Evolutionary conservation across 768 basidiomycete genomes (phyloP), one percentile per base, ranked within the genome.

Genomic region (Trametopsis cervina): DNA sequence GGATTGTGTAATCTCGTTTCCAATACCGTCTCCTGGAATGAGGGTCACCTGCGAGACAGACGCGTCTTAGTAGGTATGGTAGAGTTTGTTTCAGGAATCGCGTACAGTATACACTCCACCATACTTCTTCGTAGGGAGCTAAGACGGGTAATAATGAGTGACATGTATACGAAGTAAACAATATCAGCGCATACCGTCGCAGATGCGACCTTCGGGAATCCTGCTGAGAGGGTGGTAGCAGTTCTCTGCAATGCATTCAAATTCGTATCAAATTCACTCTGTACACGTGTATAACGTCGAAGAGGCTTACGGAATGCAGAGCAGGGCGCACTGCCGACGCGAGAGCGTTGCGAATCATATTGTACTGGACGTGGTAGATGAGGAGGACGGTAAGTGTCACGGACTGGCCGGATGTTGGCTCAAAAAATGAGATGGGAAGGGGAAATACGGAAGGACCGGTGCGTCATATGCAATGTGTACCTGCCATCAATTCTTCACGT

Each of bases 11-110:
- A 99, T 91, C 72, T 99, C 96, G 60, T 81, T 79, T 54, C 96
- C 96, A 60, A 99, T 85, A 72, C 96, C 96, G 63, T 99, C 96
- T 56, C 96, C 96, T 39, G 95, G 94, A 58, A 98, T 95, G 62
- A 97, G 82, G 50, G 94, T 97, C 58, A 96, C 91, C 89, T 92
- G 64, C 29, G 45, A 46, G 50, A 40, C 24, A 33, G 18, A 40
- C 39, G 37, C 27, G 21, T 41, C 20, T 47, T 12, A 52, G 33
- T 22, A 25, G n/a, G 20, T 24, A 10, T 17, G 37, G 22, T 17
- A 23, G 42, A 46, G n/a, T n/a, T n/a, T n/a, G 44, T 33, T 7
- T 7, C 29, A 15, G 44, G 27, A 51, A 22, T 52, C 37, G 49
- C 83, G 54, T 58, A 92, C 91, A 38, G 89, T 93, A 68, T 92